Base-by-base conservation (phyloP, 1,284 basidiomycete genomes). In the Boletus sp. region DNA sequence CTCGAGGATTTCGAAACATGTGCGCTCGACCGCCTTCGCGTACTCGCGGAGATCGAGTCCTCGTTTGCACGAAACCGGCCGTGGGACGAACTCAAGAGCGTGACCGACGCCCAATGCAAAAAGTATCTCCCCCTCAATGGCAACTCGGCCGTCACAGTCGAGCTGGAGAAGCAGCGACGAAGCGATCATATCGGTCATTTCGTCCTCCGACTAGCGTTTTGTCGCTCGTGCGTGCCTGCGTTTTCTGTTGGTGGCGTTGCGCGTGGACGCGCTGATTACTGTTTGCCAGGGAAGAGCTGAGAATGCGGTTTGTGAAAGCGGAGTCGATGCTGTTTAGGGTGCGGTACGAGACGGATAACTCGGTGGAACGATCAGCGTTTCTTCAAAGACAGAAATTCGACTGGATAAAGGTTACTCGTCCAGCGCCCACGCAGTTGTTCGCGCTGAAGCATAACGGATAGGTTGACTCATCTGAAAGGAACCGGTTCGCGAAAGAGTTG, bases 1-100 rank as follows among this genome's bases (percentile, higher is more conserved):
- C 78, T 99, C 17, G 96, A 99, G 64, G 91, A 98, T 56, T 99
- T 99, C 58, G 96, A 99, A 69, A 84, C 78, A 3, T 92, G 81
- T 66, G 96, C 95, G 0, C 78, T 99, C 19, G 84, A 95, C 57
- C 77, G 96, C 25, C 76, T 99, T 33, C 83, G 88, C 44, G 81
- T 99, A 16, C 78, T 99, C 7, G 90, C 94, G 6, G 93, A 98
- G 67, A 96, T 99, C 55, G 96, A 99, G 65, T 88, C 94, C 0
- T 91, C 88, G 6, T 81, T 82, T 51, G 88, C 86, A n/a, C 83
- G 93, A 40, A 94, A 94, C 61, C 73, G 88, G 39, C 68, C 85
- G 17, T 86, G 80, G 73, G 82, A 86, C 3, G 93, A 95, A 56
- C 75, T 91, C 44, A 84, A 77, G 66, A 70, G 64, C 1, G 76